Base-by-base conservation (phyloP, 352 stramenopile species). In the Phytopythium delawarense region DNA sequence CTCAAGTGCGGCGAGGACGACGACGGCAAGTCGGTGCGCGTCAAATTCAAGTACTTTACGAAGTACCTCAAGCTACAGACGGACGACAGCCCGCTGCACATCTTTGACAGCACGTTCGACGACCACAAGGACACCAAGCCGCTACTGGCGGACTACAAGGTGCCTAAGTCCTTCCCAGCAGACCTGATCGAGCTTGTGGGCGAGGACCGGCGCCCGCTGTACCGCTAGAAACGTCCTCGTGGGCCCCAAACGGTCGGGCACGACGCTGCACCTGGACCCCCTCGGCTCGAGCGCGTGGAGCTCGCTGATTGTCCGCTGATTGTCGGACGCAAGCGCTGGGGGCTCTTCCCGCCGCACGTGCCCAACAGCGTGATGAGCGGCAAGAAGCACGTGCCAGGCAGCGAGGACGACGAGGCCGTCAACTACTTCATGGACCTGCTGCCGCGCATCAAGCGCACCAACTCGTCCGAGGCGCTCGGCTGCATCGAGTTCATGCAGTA, bases 221-320 rank as follows among this genome's bases (percentile, higher is more conserved):
- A 28, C 25, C 25, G 2, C n/a, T n/a, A n/a, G n/a, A n/a, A 99
- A 99, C 75, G 97, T 99, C 61, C 94, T 99, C 65, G 78, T 98
- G 28, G 97, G 96, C 9, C 91, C 94, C 0, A 92, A 91, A 56
- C 79, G 91, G 30, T 97, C 87, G 23, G 97, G 97, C 44, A 98
- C 90, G 52, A 95, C 91, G 37, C 91, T 98, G 60, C 97, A 99
- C 67, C 70, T 98, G 15, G 97, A 99, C 72, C 97, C 97, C 7
- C 97, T 99, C 51, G 84, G 79, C 13, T 99, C 96, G 2, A 97
- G 96, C 67, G 97, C 97, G 9, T 99, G 97, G 97, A 99, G 99
- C 75, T 97, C 92, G 16, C 76, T 98, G 16, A 83, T 99, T 28
- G 76, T 89, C 12, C 92, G 18, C 76, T 98, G 16, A 83, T 99